Conservation (phyloP, 495 filamentous ascomycete species). For the Penicillium maclennaniae region DNA sequence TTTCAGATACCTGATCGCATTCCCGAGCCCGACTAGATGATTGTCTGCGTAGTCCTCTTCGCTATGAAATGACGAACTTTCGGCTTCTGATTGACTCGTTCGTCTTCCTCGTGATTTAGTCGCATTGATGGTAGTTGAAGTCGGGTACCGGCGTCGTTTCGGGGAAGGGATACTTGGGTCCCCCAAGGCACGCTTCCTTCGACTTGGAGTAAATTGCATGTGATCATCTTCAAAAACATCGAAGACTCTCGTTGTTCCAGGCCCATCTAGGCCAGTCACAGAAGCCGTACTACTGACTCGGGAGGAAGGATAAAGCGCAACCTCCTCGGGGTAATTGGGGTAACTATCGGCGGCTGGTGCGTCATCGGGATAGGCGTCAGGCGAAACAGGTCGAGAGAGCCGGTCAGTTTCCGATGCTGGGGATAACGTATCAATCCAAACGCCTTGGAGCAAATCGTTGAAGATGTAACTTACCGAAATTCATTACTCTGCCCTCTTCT, state of each 20-base stretch:
- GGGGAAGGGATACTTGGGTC: too few species aligned
- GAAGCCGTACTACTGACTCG: slow-evolving; percentile 10
- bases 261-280: slow-evolving; percentile 8
- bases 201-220: neutral
- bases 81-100: too few species aligned
- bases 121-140: too few species aligned
- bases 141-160: too few species aligned
- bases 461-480: too few species aligned
- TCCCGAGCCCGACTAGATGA: slow-evolving; percentile 1
- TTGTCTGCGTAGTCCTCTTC: neutral
- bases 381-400: too few species aligned
- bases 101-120: too few species aligned
- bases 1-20: slow-evolving; percentile 4
- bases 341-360: slow-evolving; percentile 1
- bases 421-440: too few species aligned
- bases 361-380: too few species aligned
- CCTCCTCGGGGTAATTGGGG: slow-evolving; percentile 11
- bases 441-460: too few species aligned
- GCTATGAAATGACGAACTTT: neutral
- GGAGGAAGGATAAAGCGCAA: slow-evolving; percentile 11
- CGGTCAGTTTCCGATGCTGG: too few species aligned
- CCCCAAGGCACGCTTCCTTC: neutral
- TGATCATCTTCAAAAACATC: slow-evolving; percentile 11
- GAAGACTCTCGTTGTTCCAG: slow-evolving; percentile 11
- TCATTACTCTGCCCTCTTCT: too few species aligned